These are phyloP conservation scores for Ceratobasidium sp. DNA, from an alignment of 1,284 basidiomycete genomes.

Conservation along the genomic window DNA sequence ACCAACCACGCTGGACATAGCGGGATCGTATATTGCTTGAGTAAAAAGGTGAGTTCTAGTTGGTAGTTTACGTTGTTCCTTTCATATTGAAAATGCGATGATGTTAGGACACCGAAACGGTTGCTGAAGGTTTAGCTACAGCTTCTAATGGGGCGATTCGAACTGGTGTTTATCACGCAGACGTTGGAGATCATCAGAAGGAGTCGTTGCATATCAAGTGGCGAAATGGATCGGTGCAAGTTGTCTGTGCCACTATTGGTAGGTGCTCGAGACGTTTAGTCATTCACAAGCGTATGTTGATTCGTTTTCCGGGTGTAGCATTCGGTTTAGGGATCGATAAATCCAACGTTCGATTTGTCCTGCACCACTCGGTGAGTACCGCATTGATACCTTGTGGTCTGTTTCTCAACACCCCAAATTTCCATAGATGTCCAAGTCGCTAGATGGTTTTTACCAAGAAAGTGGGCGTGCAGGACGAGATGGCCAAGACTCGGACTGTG, in stretches of 20 bases:
- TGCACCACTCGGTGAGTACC: constrained; percentile 80
- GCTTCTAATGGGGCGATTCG: constrained; percentile 74
- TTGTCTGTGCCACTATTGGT: constrained; percentile 94
- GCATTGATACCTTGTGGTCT: constrained; percentile 50
- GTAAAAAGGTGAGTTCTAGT: constrained; percentile 72
- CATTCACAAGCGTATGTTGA: background rate
- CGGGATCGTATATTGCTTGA: constrained; percentile 92
- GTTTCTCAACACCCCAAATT: no score
- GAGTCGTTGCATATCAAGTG: constrained; percentile 79
- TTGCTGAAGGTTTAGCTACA: constrained; percentile 69
- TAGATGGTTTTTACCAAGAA: constrained; percentile 88
- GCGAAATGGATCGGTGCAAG: constrained; percentile 81
- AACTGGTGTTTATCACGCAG: constrained; percentile 88
- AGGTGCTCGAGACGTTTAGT: background rate
- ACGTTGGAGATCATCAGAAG: constrained; percentile 73
- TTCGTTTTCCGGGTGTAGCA: constrained; percentile 57
- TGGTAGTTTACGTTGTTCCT: no score
- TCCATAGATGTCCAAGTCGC: constrained; percentile 66
- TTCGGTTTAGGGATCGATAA: constrained; percentile 91
- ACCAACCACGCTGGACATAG: constrained; percentile 74
- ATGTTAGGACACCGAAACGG: constrained; percentile 75
- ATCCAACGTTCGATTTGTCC: constrained; percentile 82
- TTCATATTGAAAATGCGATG: background rate
- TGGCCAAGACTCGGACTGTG: constrained; percentile 77
- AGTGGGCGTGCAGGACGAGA: constrained; percentile 86